Base-by-base conservation (phyloP, 2,329 filamentous ascomycete genomes). In the Hypoxylon sp. region DNA sequence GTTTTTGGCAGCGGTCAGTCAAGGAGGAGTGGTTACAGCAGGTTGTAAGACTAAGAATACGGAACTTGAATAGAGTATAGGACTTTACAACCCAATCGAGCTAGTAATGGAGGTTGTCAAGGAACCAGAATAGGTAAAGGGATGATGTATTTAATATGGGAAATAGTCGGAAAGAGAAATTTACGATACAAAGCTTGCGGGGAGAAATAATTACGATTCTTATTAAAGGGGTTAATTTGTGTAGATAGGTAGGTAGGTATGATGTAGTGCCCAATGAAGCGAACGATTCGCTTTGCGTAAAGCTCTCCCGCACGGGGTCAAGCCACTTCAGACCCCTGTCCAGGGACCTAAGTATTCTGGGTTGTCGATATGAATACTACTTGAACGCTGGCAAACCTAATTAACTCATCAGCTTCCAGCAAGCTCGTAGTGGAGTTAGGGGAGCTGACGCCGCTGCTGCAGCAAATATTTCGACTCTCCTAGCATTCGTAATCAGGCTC, bases 401-500 rank as follows among this genome's bases (percentile, higher is more conserved):
- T 39, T 10, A 24, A 19, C 3, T 48, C 14, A n/a, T 59, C 17
- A 59, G 55, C 3, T 37, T 3, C 31, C 2, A 2, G 13, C 14
- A 37, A 8, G 5, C 22, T 35, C 22, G 14, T 13, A 2, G 14
- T 42, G 14, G 24, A 33, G 29, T 17, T 3, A 39, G 3, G 1
- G 13, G 11, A 1, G 50, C 55, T 59, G 9, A 59, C 55, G 55
- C 55, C 10, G 55, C 55, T 3, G 55, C 29, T 37, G 42, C 55
- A 1, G 55, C 55, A 50, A 48, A 59, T n/a, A 59, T 39, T n/a
- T 59, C 44, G 13, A 59, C 44, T 37, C 55, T 59, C 31, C 31
- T 59, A 37, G 55, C 55, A 26, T 50, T 50, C 14, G 55, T 59
- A n/a, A 48, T n/a, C 17, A 59, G 29, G 44, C 55, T 59, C 55